phyloP scores from a whole-genome alignment of 2,329 filamentous ascomycete genomes.

The Didymella pinodella region DNA sequence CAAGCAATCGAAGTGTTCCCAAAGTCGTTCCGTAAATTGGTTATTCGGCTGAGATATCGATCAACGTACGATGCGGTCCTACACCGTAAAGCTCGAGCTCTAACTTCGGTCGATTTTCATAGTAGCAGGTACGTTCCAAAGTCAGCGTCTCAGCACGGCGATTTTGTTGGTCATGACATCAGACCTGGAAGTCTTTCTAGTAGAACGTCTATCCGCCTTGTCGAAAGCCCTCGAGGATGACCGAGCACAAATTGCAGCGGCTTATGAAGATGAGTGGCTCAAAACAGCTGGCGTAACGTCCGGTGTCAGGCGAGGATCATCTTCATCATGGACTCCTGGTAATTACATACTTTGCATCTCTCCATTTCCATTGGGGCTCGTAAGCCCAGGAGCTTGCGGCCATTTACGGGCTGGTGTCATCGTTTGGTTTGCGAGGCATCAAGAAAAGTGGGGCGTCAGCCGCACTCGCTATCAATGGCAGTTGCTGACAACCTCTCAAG shows the following conservation, averaged over 20 bases:
- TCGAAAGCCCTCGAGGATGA: constrained; percentile 28
- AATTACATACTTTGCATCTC: neutral
- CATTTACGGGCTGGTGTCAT: neutral
- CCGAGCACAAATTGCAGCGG: constrained; percentile 23
- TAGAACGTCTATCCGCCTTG: constrained; percentile 16
- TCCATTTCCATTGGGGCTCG: neutral
- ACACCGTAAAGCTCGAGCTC: constrained; percentile 29
- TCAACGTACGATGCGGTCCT: constrained; percentile 19
- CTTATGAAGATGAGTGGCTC: constrained; percentile 13
- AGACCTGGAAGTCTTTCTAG: neutral
- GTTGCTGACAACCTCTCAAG: neutral
- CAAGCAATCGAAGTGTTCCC: constrained; percentile 14
- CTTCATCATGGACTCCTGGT: constrained; percentile 3
- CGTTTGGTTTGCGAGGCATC: neutral
- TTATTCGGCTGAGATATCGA: neutral
- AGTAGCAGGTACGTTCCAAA: constrained; percentile 16
- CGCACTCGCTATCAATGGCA: neutral
- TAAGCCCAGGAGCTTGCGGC: neutral
- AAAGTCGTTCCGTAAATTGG: neutral
- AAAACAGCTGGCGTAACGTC: constrained; percentile 25
- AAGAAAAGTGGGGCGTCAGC: neutral
- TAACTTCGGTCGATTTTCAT: constrained; percentile 26
- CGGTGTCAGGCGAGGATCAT: constrained; percentile 20
- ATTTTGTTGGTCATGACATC: neutral
- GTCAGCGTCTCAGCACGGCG: constrained; percentile 15